Percentiles rank a stretch among this genome's conserved stretches.
phyloP scores from a whole-genome alignment of 78 protist species.

The Guillardia theta region DNA sequence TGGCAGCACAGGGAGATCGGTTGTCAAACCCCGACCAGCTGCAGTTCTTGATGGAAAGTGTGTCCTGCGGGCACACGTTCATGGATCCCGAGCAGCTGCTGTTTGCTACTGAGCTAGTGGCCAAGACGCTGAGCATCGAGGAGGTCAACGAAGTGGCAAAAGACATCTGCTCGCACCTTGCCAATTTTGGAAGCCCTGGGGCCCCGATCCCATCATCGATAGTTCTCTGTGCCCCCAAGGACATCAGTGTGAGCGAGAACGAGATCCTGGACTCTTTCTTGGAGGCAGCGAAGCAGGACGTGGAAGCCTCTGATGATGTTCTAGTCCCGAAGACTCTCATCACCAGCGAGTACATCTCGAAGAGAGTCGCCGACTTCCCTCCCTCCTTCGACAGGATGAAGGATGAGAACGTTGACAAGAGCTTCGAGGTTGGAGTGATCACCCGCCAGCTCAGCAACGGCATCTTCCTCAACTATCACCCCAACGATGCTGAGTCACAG shows the following conservation, averaged over 20 bases:
- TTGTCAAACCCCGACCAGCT: background rate
- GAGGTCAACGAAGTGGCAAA: background rate
- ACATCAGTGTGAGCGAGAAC: background rate
- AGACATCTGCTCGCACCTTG: background rate
- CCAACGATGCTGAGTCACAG: background rate
- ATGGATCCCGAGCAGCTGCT: background rate
- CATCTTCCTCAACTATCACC: background rate
- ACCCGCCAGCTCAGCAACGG: background rate
- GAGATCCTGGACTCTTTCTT: background rate
- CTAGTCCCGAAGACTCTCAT: background rate
- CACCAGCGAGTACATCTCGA: background rate
- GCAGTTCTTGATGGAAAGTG: background rate
- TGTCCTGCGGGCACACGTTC: slow-evolving; percentile 6
- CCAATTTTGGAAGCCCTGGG: background rate
- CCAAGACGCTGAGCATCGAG: background rate
- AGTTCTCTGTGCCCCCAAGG: background rate
- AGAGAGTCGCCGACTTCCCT: no score
- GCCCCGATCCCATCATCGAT: background rate
- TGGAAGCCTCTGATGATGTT: background rate
- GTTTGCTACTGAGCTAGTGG: background rate
- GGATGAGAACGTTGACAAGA: background rate
- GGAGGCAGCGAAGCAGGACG: background rate
- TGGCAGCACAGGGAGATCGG: background rate
- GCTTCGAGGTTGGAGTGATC: background rate
- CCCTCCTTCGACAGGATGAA: no score